A percentile compares a stretch with the other conserved stretches of the same genome.
Evolutionary conservation across 2,329 filamentous ascomycete genomes (phyloP).

Genomic region (Leptosphaerulina australis): DNA sequence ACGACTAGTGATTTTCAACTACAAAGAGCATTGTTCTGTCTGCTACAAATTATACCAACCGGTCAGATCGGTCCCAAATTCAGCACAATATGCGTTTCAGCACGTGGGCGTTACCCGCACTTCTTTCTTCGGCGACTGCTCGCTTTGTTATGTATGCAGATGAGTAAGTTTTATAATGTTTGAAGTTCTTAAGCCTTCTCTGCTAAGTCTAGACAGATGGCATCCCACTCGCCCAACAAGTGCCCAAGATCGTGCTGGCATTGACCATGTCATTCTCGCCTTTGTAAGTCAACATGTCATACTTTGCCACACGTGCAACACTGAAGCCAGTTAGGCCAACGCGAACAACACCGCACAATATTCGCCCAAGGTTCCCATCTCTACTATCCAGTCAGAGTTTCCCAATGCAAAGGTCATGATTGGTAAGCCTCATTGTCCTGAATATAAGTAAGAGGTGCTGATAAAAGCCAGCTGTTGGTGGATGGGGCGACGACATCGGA

Average conservation of each 20-base stretch:
- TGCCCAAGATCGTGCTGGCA: constrained; percentile 38
- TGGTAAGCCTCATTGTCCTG: neutral
- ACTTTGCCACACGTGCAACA: neutral
- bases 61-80: neutral
- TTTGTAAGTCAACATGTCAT: constrained; percentile 22
- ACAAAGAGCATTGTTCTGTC: constrained; percentile 5
- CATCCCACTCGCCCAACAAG: constrained; percentile 39
- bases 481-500: constrained; percentile 72
- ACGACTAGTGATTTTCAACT: neutral
- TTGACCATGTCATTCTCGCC: constrained; percentile 46
- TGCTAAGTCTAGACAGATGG: constrained; percentile 31
- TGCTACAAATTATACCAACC: neutral
- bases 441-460: neutral
- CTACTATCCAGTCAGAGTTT: constrained; percentile 60
- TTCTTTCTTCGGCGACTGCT: constrained; percentile 22
- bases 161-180: constrained; percentile 30
- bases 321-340: constrained; percentile 14
- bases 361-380: constrained; percentile 61
- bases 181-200: neutral
- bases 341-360: constrained; percentile 55
- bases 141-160: constrained; percentile 44
- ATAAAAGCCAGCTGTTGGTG: constrained; percentile 64
- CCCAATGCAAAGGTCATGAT: constrained; percentile 68
- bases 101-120: constrained; percentile 22
- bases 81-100: constrained; percentile 30